Conservation (phyloP, 352 stramenopile species). For the Phytophthora multivora region DNA sequence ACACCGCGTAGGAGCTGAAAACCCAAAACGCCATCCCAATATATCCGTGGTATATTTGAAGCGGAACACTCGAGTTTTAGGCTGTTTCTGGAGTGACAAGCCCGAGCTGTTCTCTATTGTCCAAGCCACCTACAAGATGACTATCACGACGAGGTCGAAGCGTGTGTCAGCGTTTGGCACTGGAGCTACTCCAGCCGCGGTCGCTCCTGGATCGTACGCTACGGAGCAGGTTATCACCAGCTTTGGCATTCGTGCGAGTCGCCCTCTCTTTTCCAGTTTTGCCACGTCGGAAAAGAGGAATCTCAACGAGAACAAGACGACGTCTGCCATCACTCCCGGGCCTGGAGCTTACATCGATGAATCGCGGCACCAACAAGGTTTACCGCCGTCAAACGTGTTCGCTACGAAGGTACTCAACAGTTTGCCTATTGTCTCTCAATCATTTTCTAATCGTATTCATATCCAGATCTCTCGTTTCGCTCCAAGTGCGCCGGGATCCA, state of each 20-base stretch:
- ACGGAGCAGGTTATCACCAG: slow-evolving; percentile 54
- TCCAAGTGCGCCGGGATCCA: slow-evolving; percentile 70
- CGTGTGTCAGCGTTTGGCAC: slow-evolving; percentile 65
- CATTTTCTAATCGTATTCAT: neutral
- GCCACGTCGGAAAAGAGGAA: slow-evolving; percentile 70
- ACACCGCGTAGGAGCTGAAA: slow-evolving; percentile 19
- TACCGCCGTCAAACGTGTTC: slow-evolving; percentile 63
- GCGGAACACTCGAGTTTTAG: neutral
- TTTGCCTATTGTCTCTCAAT: neutral
- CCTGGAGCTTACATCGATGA: slow-evolving; percentile 60
- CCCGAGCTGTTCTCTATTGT: slow-evolving; percentile 3
- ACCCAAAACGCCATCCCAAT: slow-evolving; percentile 15
- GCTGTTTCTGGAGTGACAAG: slow-evolving; percentile 19
- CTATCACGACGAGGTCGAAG: slow-evolving; percentile 82
- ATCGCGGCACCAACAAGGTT: slow-evolving; percentile 10
- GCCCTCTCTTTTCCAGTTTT: slow-evolving; percentile 71
- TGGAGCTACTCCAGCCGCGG: slow-evolving; percentile 47
- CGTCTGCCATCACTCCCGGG: slow-evolving; percentile 73
- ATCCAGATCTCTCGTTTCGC: slow-evolving; percentile 72
- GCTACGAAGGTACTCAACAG: slow-evolving; percentile 53
- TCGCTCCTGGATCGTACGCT: slow-evolving; percentile 73
- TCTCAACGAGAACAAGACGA: slow-evolving; percentile 82
- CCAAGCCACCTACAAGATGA: slow-evolving; percentile 43
- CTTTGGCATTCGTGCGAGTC: slow-evolving; percentile 39
- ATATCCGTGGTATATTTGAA: slow-evolving; percentile 20